Conservation (phyloP, 116 monocot species). For the Iris pallida region DNA sequence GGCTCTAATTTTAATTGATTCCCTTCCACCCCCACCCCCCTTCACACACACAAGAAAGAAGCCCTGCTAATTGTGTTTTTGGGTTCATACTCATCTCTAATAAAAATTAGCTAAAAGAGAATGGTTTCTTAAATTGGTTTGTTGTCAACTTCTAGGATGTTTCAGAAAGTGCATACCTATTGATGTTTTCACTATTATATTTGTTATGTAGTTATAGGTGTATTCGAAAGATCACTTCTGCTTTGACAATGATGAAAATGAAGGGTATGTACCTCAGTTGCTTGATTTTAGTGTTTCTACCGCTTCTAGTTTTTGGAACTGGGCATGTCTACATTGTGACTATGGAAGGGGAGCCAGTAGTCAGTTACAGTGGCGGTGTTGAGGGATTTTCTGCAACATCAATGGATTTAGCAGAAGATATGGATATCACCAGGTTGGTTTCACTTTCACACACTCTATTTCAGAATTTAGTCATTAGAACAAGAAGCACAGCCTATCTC, state of each 20-base stretch:
- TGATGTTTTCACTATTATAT: background rate
- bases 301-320: conserved; percentile 32
- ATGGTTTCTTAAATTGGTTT: conserved; percentile 3
- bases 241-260: conserved; percentile 17
- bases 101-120: background rate
- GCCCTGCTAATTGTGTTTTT: background rate
- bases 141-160: background rate
- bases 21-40: background rate
- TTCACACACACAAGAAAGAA: background rate
- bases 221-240: conserved; percentile 5
- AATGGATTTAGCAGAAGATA: conserved; percentile 51
- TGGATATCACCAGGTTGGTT: conserved; percentile 74
- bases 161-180: background rate
- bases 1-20: background rate
- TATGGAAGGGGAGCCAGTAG: conserved; percentile 86
- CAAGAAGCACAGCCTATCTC: background rate
- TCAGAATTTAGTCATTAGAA: background rate
- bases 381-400: conserved; percentile 83
- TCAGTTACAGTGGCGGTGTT: conserved; percentile 70
- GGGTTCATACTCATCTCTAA: background rate
- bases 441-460: background rate
- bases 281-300: conserved; percentile 29
- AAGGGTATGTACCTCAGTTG: conserved; percentile 15
- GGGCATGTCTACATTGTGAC: conserved; percentile 85
- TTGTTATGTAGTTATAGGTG: conserved; percentile 7